Evolutionary conservation across 2,329 filamentous ascomycete species (phyloP), one percentile per base, ranked within the genome.

Genomic region (Cladosporium sp.): DNA sequence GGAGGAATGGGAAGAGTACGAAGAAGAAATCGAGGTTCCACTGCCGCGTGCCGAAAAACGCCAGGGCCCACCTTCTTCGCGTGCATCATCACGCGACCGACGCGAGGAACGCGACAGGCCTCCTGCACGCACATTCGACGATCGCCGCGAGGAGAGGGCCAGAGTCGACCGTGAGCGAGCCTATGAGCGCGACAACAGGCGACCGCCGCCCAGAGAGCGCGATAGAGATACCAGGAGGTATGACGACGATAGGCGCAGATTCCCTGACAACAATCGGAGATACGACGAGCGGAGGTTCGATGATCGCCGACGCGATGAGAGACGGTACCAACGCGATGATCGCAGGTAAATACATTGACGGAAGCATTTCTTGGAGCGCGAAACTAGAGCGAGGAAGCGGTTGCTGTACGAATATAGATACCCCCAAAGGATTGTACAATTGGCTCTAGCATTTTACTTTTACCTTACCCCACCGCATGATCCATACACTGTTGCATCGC

Each of bases 1-100:
- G 49, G 86, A 90, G 51, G 89, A 92, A 73, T 92, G 87, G 72
- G 91, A 93, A 70, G 90, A 93, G 74, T 88, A 89, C 72, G 88
- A 91, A 74, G 82, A 91, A 49, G 92, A 96, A 74, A 87, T 93
- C 26, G 92, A 96, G 66, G 75, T 81, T 0, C 74, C 77, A 1
- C 70, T 76, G 6, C 71, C 71, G 13, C 67, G 65, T 2, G 66
- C 70, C 30, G 66, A 70, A 48, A 32, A 63, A 39, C 32, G 59
- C 5, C 46, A 21, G 13, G 63, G 63, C 5, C 67, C 61, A 66
- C 64, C 34, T 66, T 64, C 63, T 70, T 68, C 63, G 10, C 56
- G 63, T 14, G 56, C 63, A 30, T 65, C 63, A 14, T 65, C 63
- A 13, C 63, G 63, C 21, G 62, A 58, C 10, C 53, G 56, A n/a